phyloP scores from a whole-genome alignment of 2,329 filamentous ascomycete species.

The Cadophora sp. region DNA sequence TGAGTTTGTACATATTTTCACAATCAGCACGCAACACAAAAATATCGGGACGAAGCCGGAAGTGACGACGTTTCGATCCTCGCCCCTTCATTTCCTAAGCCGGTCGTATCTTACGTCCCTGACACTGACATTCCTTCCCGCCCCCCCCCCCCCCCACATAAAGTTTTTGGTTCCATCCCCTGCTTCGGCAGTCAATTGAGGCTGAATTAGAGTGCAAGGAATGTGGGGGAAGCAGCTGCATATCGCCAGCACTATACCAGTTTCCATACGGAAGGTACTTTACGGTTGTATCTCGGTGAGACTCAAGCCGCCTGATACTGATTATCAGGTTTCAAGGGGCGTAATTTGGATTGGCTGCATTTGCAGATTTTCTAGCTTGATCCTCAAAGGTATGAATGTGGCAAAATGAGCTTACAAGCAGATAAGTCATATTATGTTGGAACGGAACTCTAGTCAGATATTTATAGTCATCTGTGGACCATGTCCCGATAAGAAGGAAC shows the following conservation, averaged over 20 bases:
- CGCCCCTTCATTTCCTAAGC: background rate
- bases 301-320: background rate
- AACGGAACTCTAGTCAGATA: too few relatives aligned
- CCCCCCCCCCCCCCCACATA: background rate
- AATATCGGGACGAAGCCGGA: background rate
- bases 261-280: background rate
- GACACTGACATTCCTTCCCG: background rate
- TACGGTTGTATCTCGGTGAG: background rate
- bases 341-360: background rate
- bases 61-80: background rate
- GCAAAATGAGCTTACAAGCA: background rate
- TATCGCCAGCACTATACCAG: background rate
- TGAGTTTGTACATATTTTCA: background rate
- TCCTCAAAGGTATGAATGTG: background rate
- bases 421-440: too few relatives aligned
- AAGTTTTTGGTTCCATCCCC: background rate
- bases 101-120: background rate
- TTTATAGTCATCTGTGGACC: too few relatives aligned
- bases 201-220: background rate
- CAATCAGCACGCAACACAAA: background rate
- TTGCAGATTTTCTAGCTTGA: background rate
- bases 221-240: background rate
- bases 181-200: constrained; percentile 8
- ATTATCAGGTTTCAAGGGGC: background rate
- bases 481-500: too few relatives aligned